Base-by-base conservation (phyloP, 768 basidiomycete species). In the Leccinum broughii region DNA sequence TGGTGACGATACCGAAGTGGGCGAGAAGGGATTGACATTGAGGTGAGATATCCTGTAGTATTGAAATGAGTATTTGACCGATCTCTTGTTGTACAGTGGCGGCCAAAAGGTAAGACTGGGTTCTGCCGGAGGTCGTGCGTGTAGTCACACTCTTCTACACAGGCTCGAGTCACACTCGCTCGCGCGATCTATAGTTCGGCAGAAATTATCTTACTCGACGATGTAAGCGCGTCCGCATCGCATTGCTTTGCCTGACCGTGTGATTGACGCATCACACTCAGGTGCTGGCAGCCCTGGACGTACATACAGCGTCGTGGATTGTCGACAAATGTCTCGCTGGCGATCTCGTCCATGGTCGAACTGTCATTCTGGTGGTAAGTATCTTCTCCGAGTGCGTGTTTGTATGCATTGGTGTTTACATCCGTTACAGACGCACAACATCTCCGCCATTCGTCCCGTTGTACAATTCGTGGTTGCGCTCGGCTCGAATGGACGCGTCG, bases 311-410 rank as follows among this genome's bases (percentile, higher is more conserved):
- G 6, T 57, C 57, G 20, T 57, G 57, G 57, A 57, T 57, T 2
- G 51, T 57, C 35, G 28, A 57, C 14, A 57, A 54, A 20, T 57
- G 51, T 17, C 24, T 57, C 1, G 26, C 35, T 3, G 51, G 57
- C 1, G 51, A 57, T 30, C 37, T 55, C 37, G 37, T 41, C 5
- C 57, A 39, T 41, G 51, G 57, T 41, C 37, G 57, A 11, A 57
- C 37, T 22, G 35, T 57, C 28, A 57, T 57, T 55, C n/a, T 57
- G n/a, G 57, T 57, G 57, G 57, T 32, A 14, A 55, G 37, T 39
- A 34, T 15, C n/a, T 13, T 5, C 37, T 30, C 11, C 14, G 10
- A n/a, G 3, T 44, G 10, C 10, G n/a, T 20, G 1, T 20, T 44
- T 44, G n/a, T 35, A 35, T 14, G 4, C 3, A 14, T n/a, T 14